A percentile compares a stretch with the other conserved stretches of the same genome.
Conservation (phyloP, 495 filamentous ascomycete genomes). For the Elaphomyces granulatus region DNA sequence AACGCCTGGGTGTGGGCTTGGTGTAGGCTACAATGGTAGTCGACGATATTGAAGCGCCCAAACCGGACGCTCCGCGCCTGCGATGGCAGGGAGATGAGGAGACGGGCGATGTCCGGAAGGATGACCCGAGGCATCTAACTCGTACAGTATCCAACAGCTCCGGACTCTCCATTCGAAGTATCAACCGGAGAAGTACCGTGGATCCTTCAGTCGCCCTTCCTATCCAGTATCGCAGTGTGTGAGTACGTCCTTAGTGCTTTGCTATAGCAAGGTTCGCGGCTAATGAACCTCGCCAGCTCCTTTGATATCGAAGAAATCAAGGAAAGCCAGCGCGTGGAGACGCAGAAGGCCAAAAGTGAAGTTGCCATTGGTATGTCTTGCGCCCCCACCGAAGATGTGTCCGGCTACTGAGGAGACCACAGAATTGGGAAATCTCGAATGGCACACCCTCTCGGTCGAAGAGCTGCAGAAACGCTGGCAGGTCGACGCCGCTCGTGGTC, state of each 20-base stretch:
- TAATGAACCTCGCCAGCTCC: no score
- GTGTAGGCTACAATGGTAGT: slow-evolving; percentile 6
- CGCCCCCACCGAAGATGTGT: no score
- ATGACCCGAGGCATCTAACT: not conserved
- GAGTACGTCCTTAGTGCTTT: no score
- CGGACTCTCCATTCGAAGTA: slow-evolving; percentile 10
- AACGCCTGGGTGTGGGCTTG: no score
- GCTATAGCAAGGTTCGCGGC: no score
- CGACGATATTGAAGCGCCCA: no score
- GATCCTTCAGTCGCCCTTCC: slow-evolving; percentile 36
- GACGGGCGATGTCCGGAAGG: not conserved
- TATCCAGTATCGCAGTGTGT: slow-evolving; percentile 36
- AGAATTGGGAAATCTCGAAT: slow-evolving; percentile 30
- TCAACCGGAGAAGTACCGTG: slow-evolving; percentile 16
- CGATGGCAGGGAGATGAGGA: slow-evolving; percentile 5
- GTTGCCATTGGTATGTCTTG: slow-evolving; percentile 26
- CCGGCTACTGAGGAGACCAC: no score
- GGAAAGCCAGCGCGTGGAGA: slow-evolving; percentile 20
- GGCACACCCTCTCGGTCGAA: slow-evolving; percentile 40
- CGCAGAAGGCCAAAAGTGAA: slow-evolving; percentile 26
- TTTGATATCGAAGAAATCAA: slow-evolving; percentile 39
- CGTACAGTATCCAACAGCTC: slow-evolving; percentile 1
- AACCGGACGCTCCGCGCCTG: not conserved
- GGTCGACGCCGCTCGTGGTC: slow-evolving; percentile 32
- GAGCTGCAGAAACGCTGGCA: slow-evolving; percentile 41